Conservation (phyloP, 148 eudicot genomes). For the Rhododendron simsii region DNA sequence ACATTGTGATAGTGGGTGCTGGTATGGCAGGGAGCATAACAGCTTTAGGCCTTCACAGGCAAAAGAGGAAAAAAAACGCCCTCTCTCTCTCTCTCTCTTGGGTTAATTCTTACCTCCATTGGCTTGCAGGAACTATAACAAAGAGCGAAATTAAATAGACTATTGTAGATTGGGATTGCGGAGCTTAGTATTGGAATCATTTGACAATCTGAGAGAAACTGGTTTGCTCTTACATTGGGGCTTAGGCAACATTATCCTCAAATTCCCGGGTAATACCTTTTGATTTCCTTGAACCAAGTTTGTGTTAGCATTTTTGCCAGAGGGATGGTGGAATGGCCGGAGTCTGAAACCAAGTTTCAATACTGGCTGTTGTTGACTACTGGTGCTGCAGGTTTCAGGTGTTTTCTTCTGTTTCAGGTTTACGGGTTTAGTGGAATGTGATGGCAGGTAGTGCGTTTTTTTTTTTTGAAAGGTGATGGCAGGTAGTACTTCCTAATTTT, state of each 20-base stretch:
- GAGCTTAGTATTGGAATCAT: slow-evolving; percentile 53
- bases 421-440: no score
- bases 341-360: no score
- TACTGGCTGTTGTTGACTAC: no score
- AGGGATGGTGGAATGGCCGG: background rate
- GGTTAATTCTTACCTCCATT: background rate
- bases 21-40: slow-evolving; percentile 34
- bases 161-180: background rate
- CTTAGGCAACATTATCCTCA: slow-evolving; percentile 26
- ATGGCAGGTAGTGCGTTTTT: no score
- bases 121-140: background rate
- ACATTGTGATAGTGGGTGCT: slow-evolving; percentile 28
- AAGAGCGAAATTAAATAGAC: no score
- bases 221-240: slow-evolving; percentile 40
- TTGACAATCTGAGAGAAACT: slow-evolving; percentile 30
- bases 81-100: background rate
- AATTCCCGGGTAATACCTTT: slow-evolving; percentile 17
- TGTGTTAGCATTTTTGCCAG: background rate
- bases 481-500: no score
- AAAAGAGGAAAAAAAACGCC: background rate
- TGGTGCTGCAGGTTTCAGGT: no score
- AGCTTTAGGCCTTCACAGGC: slow-evolving; percentile 51
- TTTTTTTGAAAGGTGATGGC: no score
- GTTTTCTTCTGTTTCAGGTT: no score
- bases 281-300: background rate